Base-by-base conservation (phyloP, 768 basidiomycete species). In the Suillus decipiens region DNA sequence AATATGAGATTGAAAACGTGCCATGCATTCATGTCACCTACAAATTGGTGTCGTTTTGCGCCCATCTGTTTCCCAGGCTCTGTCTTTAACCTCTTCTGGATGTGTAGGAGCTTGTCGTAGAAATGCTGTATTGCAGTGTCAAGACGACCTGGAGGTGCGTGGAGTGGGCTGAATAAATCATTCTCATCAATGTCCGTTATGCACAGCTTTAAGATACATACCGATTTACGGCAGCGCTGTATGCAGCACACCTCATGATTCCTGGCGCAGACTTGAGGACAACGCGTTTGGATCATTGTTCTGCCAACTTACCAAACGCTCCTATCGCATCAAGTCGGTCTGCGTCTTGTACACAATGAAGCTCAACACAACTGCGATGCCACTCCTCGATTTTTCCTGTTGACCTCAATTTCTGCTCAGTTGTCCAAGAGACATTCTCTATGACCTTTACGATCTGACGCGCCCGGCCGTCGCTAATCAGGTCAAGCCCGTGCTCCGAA, bases 351-450 rank as follows among this genome's bases (percentile, higher is more conserved):
- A 92, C 89, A 64, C 87, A 93, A 71, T 92, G 90, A 36, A 95
- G 81, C 71, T 95, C 94, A 2, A 83, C 66, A 69, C 91, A 94
- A 37, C 79, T 76, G 7, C 83, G 76, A 66, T 93, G 89, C 92
- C 91, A 93, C 24, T 79, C 76, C 2, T 80, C 83, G 79, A 89
- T 85, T 59, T 76, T 64, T 0, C 85, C 87, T 2, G 75, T 72
- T 58, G 82, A 80, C 17, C 84, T 79, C 8, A 91, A 78, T 64
- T 81, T 85, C 72, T 87, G 89, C 75, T 96, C 95, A 3, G 89
- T 94, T 48, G 84, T 88, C 91, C 92, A 96, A 0, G 90, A 93
- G 4, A 95, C 88, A 65, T 88, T 89, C 37, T 92, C 88, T 34
- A 95, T 79, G 63, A 96, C 85, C 66, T 75, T 78, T 31, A 84